These are phyloP conservation scores for Colletotrichum lupini DNA, from an alignment of 2,329 filamentous ascomycete genomes.

Conservation along the genomic window DNA sequence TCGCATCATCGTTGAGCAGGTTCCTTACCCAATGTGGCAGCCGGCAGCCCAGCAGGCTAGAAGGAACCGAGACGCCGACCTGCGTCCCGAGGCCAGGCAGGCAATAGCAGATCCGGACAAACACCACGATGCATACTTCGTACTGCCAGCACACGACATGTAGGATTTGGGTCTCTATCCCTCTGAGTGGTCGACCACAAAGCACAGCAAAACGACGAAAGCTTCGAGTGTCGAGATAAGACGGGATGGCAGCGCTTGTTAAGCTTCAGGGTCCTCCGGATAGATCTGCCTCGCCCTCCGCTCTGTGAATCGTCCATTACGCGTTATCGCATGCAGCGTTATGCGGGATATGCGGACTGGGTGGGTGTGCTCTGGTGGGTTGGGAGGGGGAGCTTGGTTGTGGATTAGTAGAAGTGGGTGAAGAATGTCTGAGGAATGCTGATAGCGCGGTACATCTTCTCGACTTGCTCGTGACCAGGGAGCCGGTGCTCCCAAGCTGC, in stretches of 20 bases:
- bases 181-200: neutral
- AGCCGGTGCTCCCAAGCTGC: slow-evolving; percentile 3
- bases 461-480: neutral
- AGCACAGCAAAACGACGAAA: slow-evolving; percentile 21
- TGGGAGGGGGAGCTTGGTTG: slow-evolving; percentile 25
- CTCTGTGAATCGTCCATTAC: slow-evolving; percentile 27
- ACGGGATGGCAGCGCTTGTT: slow-evolving; percentile 35
- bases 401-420: slow-evolving; percentile 14
- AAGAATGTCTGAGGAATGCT: slow-evolving; percentile 22
- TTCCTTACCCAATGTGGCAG: slow-evolving; percentile 14
- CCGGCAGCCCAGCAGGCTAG: slow-evolving; percentile 4
- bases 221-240: slow-evolving; percentile 33
- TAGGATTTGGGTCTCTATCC: neutral
- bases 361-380: slow-evolving; percentile 27
- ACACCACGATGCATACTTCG: neutral
- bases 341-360: slow-evolving; percentile 31
- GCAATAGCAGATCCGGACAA: neutral
- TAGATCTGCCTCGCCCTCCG: slow-evolving; percentile 30
- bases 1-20: slow-evolving; percentile 26
- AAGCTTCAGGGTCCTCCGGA: slow-evolving; percentile 35
- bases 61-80: slow-evolving; percentile 1
- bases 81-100: slow-evolving; percentile 8
- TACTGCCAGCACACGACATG: slow-evolving; percentile 3
- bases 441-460: slow-evolving; percentile 29
- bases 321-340: slow-evolving; percentile 36